A percentile compares a stretch with the other conserved stretches of the same genome.
Evolutionary conservation across 2,329 filamentous ascomycete species (phyloP).

Genomic region (Verticillium longisporum): DNA sequence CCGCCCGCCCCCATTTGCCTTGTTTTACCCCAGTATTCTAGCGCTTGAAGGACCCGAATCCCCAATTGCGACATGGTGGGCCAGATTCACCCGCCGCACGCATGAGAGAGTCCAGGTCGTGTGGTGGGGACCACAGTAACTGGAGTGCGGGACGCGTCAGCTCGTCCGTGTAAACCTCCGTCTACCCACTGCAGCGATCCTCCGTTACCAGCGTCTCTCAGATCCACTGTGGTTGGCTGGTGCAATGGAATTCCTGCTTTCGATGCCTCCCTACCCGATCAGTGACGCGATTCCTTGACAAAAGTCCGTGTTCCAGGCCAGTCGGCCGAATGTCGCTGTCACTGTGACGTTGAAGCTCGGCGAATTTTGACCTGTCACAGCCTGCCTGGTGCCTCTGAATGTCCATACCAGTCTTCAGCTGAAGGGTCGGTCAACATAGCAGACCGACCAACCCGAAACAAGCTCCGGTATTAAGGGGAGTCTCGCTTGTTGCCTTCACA

Average conservation of each 20-base stretch:
- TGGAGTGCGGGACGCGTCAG: not conserved
- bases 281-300: not conserved
- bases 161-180: not conserved
- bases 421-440: not conserved
- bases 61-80: not conserved
- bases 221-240: not conserved
- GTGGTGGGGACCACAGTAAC: not conserved
- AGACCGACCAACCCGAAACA: not conserved
- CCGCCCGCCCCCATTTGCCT: constrained; percentile 9
- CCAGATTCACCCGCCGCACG: not conserved
- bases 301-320: not conserved
- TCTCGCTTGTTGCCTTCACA: not conserved
- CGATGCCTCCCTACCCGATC: not conserved
- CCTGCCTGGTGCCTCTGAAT: not conserved
- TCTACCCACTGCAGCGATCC: not conserved
- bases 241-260: not conserved
- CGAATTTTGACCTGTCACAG: not conserved
- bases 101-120: not conserved
- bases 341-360: not conserved
- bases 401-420: not conserved
- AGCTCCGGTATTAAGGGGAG: not conserved
- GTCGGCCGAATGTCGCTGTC: not conserved
- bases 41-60: not conserved
- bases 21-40: not conserved
- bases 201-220: not conserved